Conservation (phyloP, 129 eudicot genomes). For the Centella asiatica region DNA sequence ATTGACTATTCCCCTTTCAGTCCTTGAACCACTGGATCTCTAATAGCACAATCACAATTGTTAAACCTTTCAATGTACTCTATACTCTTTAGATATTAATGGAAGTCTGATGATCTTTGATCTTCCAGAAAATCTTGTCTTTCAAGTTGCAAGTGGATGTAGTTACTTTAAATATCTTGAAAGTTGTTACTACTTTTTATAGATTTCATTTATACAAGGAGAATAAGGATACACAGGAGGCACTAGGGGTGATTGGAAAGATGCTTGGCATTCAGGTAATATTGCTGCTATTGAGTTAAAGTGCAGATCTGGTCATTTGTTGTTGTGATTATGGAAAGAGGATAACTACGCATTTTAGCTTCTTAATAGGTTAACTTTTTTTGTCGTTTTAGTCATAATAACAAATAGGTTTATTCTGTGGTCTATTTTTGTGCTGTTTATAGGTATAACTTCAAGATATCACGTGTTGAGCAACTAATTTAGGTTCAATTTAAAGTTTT, state of each 20-base stretch:
- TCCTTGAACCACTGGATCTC: neutral
- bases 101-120: neutral
- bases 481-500: neutral
- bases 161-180: neutral
- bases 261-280: constrained; percentile 97
- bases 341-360: neutral
- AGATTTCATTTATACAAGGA: constrained; percentile 98
- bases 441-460: neutral
- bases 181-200: constrained; percentile 8
- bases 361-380: neutral
- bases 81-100: neutral
- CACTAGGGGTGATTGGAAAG: constrained; percentile 79
- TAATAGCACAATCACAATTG: neutral
- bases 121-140: neutral
- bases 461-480: constrained; percentile 3
- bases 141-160: neutral
- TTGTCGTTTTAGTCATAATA: neutral
- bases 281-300: constrained; percentile 5
- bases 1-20: neutral
- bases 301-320: neutral
- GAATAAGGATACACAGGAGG: constrained; percentile 99
- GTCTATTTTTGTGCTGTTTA: neutral
- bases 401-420: neutral
- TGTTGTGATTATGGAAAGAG: neutral
- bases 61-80: neutral